Evolutionary conservation across 148 eudicot genomes (phyloP), one percentile per base, ranked within the genome.

Genomic region (Rhododendron mucronatum): DNA sequence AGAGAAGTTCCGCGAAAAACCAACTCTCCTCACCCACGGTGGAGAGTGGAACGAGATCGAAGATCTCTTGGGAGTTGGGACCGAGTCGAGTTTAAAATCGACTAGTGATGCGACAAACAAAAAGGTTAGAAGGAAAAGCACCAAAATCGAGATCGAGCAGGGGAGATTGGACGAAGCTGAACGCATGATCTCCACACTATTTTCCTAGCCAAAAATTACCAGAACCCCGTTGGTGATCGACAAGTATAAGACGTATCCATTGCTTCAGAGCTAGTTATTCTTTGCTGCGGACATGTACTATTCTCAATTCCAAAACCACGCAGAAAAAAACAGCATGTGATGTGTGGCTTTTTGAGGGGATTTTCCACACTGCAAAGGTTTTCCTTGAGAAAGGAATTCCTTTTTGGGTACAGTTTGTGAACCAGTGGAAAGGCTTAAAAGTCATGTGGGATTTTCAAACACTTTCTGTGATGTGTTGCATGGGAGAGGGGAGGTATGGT

Each of bases 181-280:
- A 61, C 44, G n/a, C 83, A 82, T 82, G 51, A 57, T 12, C 48
- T 10, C 45, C 1, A 45, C n/a, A 7, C 48, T 12, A 50, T 23
- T 75, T 65, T 75, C 35, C 55, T 61, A 28, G 14, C 55, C 84
- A 63, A 82, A 63, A 82, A 39, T 14, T 14, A 65, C 18, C 73
- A 75, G 37, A 7, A 37, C 18, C 73, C 63, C 23, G 37, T 87
- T 33, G 14, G 21, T 77, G 84, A 86, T 30, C 30, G 30, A 8
- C 15, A 57, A 30, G 37, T 39, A 18, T 82, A 82, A 33, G 82
- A 59, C 63, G 23, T 75, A 78, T 83, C 77, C 86, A 51, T 87
- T 83, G 35, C 88, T 82, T 86, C 85, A 57, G n/a, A 61, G 74
- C 13, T 35, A 78, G 79, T 83, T 87, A 87, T 87, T 78, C 88